phyloP scores from a whole-genome alignment of 2,329 filamentous ascomycete genomes.

The Botrytis fabae region DNA sequence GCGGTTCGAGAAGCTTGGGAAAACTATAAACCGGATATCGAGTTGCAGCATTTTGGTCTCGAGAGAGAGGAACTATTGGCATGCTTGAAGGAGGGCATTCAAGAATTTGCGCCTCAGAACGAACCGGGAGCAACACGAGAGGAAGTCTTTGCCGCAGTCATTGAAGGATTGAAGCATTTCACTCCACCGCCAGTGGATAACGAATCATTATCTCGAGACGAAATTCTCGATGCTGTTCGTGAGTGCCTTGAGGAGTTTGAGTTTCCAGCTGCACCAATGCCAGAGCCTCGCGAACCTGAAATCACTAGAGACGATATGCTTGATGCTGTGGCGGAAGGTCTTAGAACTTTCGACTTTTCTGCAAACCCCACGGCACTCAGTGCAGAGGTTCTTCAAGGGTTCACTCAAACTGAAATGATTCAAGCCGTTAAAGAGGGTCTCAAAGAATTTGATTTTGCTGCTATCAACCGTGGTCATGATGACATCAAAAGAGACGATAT shows the following conservation, averaged over 20 bases:
- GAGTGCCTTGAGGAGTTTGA: constrained; percentile 87
- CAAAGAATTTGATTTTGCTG: constrained; percentile 70
- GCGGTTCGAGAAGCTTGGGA: constrained; percentile 92
- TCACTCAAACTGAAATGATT: constrained; percentile 81
- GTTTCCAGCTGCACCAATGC: constrained; percentile 63
- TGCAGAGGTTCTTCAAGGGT: constrained; percentile 56
- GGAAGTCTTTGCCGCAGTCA: constrained; percentile 80
- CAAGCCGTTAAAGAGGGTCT: constrained; percentile 82
- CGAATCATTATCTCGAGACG: constrained; percentile 73
- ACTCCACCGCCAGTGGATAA: constrained; percentile 70
- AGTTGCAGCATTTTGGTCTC: constrained; percentile 84
- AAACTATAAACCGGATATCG: constrained; percentile 89
- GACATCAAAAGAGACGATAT: constrained; percentile 81
- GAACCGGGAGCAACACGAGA: constrained; percentile 69
- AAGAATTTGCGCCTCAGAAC: constrained; percentile 61
- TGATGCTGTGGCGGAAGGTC: constrained; percentile 61
- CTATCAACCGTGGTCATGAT: constrained; percentile 70
- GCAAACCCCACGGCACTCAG: constrained; percentile 33
- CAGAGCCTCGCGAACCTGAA: constrained; percentile 54
- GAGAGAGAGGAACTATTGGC: constrained; percentile 88
- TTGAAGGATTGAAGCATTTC: constrained; percentile 83
- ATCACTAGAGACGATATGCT: constrained; percentile 63
- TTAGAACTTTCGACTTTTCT: constrained; percentile 53
- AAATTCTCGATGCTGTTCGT: constrained; percentile 79
- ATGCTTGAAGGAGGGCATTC: constrained; percentile 82